Percentiles rank a stretch among this genome's conserved stretches.
phyloP scores from a whole-genome alignment of 1,284 basidiomycete species.

The Sanghuangporus sanghuang region DNA sequence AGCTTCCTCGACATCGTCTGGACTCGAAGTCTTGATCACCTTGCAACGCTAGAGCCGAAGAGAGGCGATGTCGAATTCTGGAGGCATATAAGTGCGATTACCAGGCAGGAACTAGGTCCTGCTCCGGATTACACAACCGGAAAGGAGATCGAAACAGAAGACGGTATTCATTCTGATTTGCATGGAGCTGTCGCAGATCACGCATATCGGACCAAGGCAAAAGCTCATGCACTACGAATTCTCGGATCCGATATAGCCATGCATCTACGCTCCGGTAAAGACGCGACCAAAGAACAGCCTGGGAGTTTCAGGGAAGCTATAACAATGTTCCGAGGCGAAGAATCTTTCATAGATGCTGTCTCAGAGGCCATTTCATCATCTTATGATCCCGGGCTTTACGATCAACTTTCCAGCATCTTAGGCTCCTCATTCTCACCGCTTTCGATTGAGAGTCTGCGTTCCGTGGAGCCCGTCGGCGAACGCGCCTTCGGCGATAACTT shows the following conservation, averaged over 20 bases:
- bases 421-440: constrained; percentile 48
- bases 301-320: constrained; percentile 56
- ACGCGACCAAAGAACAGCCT: constrained; percentile 35
- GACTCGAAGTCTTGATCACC: constrained; percentile 79
- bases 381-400: constrained; percentile 68
- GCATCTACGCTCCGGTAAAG: constrained; percentile 39
- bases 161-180: constrained; percentile 48
- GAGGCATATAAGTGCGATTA: constrained; percentile 55
- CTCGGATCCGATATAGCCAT: constrained; percentile 66
- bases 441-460: constrained; percentile 57
- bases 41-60: constrained; percentile 48
- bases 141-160: constrained; percentile 42
- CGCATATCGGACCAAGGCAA: constrained; percentile 67
- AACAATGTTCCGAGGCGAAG: constrained; percentile 49
- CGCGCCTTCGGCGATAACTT: constrained; percentile 81
- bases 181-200: constrained; percentile 59
- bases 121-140: constrained; percentile 57
- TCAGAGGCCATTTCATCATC: constrained; percentile 63
- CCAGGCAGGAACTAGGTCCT: constrained; percentile 60
- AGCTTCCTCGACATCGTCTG: constrained; percentile 80
- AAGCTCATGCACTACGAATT: constrained; percentile 72
- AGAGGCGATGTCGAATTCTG: constrained; percentile 59
- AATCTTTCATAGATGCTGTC: constrained; percentile 56
- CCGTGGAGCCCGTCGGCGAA: constrained; percentile 57
- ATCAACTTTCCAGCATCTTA: constrained; percentile 44